Evolutionary conservation across 2,329 filamentous ascomycete genomes (phyloP), one percentile per base, ranked within the genome.

Genomic region (Tolypocladium ovalisporum): DNA sequence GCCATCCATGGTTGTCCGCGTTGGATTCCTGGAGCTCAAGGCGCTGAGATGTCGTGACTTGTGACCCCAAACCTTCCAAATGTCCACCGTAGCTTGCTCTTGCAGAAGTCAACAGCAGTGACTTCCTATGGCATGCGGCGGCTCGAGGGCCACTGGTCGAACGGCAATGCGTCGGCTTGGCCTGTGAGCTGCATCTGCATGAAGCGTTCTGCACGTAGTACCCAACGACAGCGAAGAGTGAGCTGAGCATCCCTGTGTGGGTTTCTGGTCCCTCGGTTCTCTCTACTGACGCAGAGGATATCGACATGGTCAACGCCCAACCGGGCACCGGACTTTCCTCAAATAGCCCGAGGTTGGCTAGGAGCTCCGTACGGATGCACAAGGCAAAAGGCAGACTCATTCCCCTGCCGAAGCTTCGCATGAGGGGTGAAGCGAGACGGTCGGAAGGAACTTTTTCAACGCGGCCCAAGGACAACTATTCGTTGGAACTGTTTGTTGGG

Each of bases 301-400:
- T n/a, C n/a, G n/a, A n/a, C n/a, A n/a, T n/a, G n/a, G n/a, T n/a
- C n/a, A n/a, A n/a, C n/a, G n/a, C n/a, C n/a, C 32, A 5, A 34
- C 9, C 32, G 4, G 32, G 32, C 32, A 34, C 4, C 32, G 63
- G n/a, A 49, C 58, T 10, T 62, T 68, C 10, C 63, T 68, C 53
- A 63, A n/a, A n/a, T n/a, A n/a, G n/a, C n/a, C 64, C 17, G 42
- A 60, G 2, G 66, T 60, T 29, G 67, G 67, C 0, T 36, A 68
- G 47, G 67, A 69, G 56, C 57, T 69, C n/a, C 42, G 65, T 68
- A 22, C 59, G 65, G 58, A 61, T 70, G 6, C 66, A 65, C 60
- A 59, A 58, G 47, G 64, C 61, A 1, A 49, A 27, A 0, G 54
- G 65, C 7, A 9, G 9, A 9, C 32, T 34, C 9, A 4, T 34